Percentiles rank a stretch among this genome's conserved stretches.
Conservation (phyloP, 2,329 filamentous ascomycete species). For the Trichoderma atroviride region DNA sequence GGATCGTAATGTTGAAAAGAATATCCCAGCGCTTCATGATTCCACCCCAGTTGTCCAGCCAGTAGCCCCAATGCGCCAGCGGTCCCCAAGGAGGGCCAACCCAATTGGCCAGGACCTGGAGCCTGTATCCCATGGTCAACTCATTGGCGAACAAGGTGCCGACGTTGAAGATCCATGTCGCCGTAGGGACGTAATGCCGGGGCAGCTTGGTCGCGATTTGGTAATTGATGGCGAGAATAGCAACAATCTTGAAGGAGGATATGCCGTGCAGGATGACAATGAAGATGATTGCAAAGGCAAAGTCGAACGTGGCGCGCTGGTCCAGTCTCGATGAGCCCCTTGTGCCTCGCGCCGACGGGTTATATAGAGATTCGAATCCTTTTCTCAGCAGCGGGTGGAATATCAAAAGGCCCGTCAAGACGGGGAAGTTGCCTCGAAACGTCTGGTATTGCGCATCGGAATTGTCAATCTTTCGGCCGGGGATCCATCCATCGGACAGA, state of each 20-base stretch:
- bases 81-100: conserved; percentile 48
- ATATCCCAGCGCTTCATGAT: conserved; percentile 92
- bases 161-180: conserved; percentile 91
- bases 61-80: conserved; percentile 64
- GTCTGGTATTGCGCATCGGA: conserved; percentile 85
- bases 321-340: conserved; percentile 61
- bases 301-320: conserved; percentile 80
- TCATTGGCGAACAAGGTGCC: conserved; percentile 88
- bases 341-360: conserved; percentile 39
- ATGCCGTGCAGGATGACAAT: conserved; percentile 80
- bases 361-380: conserved; percentile 64
- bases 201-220: conserved; percentile 74
- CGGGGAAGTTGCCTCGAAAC: conserved; percentile 85
- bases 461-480: conserved; percentile 87
- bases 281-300: conserved; percentile 77
- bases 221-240: conserved; percentile 82
- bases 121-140: conserved; percentile 74
- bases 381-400: conserved; percentile 79
- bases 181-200: conserved; percentile 67
- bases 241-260: conserved; percentile 78
- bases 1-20: conserved; percentile 93
- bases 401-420: conserved; percentile 71
- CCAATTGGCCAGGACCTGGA: conserved; percentile 62
- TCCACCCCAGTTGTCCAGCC: conserved; percentile 78
- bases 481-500: conserved; percentile 85